phyloP scores from a whole-genome alignment of 2,329 filamentous ascomycete species.

The Aspergillus sp. region DNA sequence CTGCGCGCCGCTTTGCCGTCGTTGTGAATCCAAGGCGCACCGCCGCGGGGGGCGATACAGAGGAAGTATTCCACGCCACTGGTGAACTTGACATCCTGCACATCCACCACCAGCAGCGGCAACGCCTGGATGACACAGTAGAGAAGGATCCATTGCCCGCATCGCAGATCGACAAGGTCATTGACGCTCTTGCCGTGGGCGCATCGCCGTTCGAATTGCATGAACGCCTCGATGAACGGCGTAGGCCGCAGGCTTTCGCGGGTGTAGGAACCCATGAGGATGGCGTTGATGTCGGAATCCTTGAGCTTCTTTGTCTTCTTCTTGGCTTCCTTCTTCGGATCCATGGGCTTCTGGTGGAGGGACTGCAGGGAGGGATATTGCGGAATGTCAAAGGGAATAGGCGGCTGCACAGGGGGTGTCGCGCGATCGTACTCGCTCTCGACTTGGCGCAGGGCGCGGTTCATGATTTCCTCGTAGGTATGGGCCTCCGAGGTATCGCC shows the following conservation, averaged over 20 bases:
- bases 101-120: constrained; percentile 50
- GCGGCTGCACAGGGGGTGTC: constrained; percentile 83
- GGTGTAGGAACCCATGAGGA: constrained; percentile 82
- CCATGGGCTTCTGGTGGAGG: constrained; percentile 63
- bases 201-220: constrained; percentile 47
- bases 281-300: constrained; percentile 71
- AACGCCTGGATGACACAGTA: constrained; percentile 51
- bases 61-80: constrained; percentile 52
- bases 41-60: constrained; percentile 49
- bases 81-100: constrained; percentile 43
- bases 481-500: constrained; percentile 52
- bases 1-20: constrained; percentile 44
- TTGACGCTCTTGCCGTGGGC: constrained; percentile 45
- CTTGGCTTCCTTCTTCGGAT: constrained; percentile 72
- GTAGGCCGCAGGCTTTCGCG: constrained; percentile 61
- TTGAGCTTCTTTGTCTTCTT: constrained; percentile 71
- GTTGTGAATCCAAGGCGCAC: constrained; percentile 49
- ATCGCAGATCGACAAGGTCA: constrained; percentile 47
- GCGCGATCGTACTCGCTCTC: constrained; percentile 87
- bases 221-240: constrained; percentile 48
- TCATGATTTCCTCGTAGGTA: constrained; percentile 56
- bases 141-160: constrained; percentile 53
- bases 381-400: constrained; percentile 86
- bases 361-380: constrained; percentile 68
- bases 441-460: constrained; percentile 72